These are phyloP conservation scores for Lasiosphaeria ovina DNA, from an alignment of 495 filamentous ascomycete species.

Conservation along the genomic window DNA sequence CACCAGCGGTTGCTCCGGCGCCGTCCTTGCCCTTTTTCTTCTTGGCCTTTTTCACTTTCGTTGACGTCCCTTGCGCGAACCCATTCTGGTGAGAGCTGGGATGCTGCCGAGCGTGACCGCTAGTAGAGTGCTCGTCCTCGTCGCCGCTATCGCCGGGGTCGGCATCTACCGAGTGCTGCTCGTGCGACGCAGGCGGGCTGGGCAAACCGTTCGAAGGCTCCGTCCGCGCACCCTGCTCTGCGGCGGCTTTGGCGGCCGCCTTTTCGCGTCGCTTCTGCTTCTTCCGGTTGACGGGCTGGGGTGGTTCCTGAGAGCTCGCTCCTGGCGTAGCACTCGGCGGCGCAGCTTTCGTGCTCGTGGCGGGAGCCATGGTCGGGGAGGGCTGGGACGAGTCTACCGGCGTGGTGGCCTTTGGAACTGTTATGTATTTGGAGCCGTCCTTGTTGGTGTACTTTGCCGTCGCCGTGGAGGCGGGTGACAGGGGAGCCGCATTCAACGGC, in stretches of 20 bases:
- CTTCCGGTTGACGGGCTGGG: conserved; percentile 73
- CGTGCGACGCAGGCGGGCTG: conserved; percentile 34
- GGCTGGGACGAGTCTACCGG: conserved; percentile 51
- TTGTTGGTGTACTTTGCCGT: conserved; percentile 63
- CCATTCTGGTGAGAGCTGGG: conserved; percentile 15
- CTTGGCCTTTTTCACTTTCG: conserved; percentile 58
- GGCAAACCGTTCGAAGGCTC: conserved; percentile 40
- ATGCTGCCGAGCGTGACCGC: background rate
- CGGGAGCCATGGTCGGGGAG: conserved; percentile 42
- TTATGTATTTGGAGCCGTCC: conserved; percentile 67
- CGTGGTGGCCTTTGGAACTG: conserved; percentile 56
- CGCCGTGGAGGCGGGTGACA: conserved; percentile 41
- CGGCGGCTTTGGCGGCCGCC: conserved; percentile 68
- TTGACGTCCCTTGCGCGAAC: conserved; percentile 11
- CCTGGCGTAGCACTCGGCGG: conserved; percentile 22
- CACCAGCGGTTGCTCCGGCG: conserved; percentile 15
- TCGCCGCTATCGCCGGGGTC: conserved; percentile 31
- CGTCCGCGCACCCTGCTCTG: conserved; percentile 29
- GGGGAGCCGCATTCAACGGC: conserved; percentile 35
- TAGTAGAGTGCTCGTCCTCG: conserved; percentile 22
- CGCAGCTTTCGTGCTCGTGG: conserved; percentile 28
- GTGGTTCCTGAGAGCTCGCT: conserved; percentile 29
- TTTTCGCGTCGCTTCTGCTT: conserved; percentile 86
- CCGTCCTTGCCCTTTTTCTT: conserved; percentile 47
- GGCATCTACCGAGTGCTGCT: conserved; percentile 29